These are phyloP conservation scores for Candida broadrunensis DNA, from an alignment of 805 yeast species.

Conservation along the genomic window DNA sequence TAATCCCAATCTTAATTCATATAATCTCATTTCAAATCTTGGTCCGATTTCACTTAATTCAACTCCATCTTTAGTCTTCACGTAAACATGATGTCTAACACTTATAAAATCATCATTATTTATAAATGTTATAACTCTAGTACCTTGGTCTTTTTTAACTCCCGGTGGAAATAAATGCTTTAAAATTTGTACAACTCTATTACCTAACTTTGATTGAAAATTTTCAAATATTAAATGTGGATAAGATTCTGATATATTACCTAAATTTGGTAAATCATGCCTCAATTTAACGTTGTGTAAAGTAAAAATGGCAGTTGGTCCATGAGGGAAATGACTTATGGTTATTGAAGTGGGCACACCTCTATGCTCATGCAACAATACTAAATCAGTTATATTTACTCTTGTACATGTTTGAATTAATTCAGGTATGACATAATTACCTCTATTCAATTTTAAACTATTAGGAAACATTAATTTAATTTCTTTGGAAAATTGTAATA, in stretches of 20 bases:
- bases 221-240: constrained; percentile 95
- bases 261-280: constrained; percentile 84
- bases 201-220: constrained; percentile 76
- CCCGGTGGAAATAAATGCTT: constrained; percentile 96
- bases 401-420: constrained; percentile 79
- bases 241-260: constrained; percentile 85
- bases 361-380: constrained; percentile 91
- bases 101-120: constrained; percentile 89
- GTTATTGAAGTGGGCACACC: constrained; percentile 97
- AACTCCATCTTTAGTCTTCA: constrained; percentile 80
- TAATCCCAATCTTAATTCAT: constrained; percentile 84
- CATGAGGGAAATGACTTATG: constrained; percentile 94
- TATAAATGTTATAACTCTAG: constrained; percentile 90
- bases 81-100: constrained; percentile 94
- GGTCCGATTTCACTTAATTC: constrained; percentile 98
- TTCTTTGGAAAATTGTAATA: constrained; percentile 92
- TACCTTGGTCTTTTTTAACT: constrained; percentile 74
- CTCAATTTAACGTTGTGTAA: constrained; percentile 91
- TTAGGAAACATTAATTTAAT: constrained; percentile 87
- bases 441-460: constrained; percentile 85
- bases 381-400: constrained; percentile 78
- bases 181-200: constrained; percentile 73
- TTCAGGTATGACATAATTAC: constrained; percentile 83
- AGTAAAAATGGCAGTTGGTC: constrained; percentile 94
- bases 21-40: constrained; percentile 94